A percentile compares a stretch with the other conserved stretches of the same genome.
phyloP scores from a whole-genome alignment of 768 basidiomycete species.

The Leccinum fibrillosum region DNA sequence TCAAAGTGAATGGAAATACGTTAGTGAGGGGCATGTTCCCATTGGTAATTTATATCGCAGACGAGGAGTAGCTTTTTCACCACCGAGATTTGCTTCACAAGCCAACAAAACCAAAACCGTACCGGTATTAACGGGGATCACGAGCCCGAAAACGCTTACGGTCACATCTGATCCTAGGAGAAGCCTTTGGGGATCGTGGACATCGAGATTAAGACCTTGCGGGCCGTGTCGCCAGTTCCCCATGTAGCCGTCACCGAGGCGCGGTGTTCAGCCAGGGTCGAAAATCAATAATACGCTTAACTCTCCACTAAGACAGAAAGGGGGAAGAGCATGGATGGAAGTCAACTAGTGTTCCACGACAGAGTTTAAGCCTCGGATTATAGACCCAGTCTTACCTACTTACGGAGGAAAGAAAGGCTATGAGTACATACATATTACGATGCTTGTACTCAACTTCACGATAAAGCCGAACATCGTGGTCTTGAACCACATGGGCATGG shows the following conservation, averaged over 20 bases:
- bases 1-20: background rate
- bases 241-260: background rate
- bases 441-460: background rate
- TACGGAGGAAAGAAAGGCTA: background rate
- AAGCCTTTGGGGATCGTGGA: background rate
- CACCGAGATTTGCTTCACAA: background rate
- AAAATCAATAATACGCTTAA: background rate
- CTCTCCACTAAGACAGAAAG: background rate
- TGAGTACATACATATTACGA: background rate
- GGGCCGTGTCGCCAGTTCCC: background rate
- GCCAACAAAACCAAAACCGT: background rate
- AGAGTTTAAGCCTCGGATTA: background rate
- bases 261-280: background rate
- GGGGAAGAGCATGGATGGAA: background rate
- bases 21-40: background rate
- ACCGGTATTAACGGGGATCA: background rate
- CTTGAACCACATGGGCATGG: background rate
- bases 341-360: background rate
- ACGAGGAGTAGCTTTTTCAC: background rate
- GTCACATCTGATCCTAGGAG: background rate
- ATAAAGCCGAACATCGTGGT: background rate
- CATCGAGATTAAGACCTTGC: constrained; percentile 6
- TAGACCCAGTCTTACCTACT: no score
- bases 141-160: background rate
- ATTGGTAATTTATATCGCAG: background rate